Conservation (phyloP, 441 rosid species). For the Pelargonium citronellum region DNA sequence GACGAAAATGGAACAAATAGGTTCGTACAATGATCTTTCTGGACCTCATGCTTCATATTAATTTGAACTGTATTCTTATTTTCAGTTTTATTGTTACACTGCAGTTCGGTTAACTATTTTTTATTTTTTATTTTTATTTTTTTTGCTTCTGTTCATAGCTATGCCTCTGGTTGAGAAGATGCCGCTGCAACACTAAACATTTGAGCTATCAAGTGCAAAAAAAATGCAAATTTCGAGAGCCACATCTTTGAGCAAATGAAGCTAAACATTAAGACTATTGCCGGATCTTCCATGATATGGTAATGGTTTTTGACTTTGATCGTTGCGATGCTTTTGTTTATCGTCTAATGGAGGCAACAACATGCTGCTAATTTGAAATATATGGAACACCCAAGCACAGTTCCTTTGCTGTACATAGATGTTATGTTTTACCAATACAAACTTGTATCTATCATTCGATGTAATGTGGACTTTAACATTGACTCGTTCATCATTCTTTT, state of each 20-base stretch:
- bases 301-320: slow-evolving; percentile 6
- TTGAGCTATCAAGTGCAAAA: not conserved
- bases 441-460: too few relatives aligned
- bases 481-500: too few relatives aligned
- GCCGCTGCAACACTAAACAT: slow-evolving; percentile 14
- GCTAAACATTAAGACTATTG: not conserved
- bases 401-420: too few relatives aligned
- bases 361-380: slow-evolving; percentile 21
- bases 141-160: slow-evolving; percentile 28
- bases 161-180: slow-evolving; percentile 34
- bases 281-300: not conserved
- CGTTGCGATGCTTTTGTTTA: slow-evolving; percentile 23
- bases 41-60: slow-evolving; percentile 10
- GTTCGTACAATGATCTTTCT: not conserved
- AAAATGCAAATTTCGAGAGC: not conserved
- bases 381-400: too few relatives aligned
- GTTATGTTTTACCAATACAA: too few relatives aligned
- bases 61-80: too few relatives aligned
- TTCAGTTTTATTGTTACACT: slow-evolving; percentile 10
- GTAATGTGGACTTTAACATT: too few relatives aligned
- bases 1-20: too few relatives aligned
- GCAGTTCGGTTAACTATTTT: slow-evolving; percentile 19
- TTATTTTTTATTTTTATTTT: too few relatives aligned
- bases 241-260: not conserved
- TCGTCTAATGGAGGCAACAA: slow-evolving; percentile 24